These are phyloP conservation scores for Leccinum sublutescens DNA, from an alignment of 768 basidiomycete species.

Conservation along the genomic window DNA sequence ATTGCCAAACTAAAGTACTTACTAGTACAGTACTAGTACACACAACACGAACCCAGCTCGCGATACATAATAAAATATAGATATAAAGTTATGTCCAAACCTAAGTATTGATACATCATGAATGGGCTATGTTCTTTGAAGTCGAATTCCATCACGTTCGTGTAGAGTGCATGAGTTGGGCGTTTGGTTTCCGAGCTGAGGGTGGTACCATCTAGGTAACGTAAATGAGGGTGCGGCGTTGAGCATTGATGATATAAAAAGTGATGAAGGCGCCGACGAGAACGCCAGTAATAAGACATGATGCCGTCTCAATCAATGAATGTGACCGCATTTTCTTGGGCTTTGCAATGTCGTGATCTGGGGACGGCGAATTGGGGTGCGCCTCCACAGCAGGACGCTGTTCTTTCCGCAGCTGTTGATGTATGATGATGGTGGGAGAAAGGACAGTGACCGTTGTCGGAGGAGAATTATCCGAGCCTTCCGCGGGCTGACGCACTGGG, in stretches of 20 bases:
- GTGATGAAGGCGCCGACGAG: conserved; percentile 58
- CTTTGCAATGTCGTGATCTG: conserved; percentile 11
- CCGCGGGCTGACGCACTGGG: conserved; percentile 1
- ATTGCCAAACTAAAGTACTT: background rate
- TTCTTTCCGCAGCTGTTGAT: conserved; percentile 22
- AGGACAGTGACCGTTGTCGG: conserved; percentile 16
- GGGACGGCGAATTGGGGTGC: conserved; percentile 10
- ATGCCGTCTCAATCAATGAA: conserved; percentile 37
- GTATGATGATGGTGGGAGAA: conserved; percentile 29
- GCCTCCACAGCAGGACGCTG: conserved; percentile 12
- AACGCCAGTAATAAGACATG: conserved; percentile 56
- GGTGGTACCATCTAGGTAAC: conserved; percentile 25
- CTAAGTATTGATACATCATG: conserved; percentile 22
- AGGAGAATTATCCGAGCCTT: conserved; percentile 3
- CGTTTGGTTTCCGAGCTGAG: background rate
- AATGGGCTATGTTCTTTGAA: conserved; percentile 2
- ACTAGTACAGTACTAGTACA: background rate
- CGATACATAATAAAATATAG: conserved; percentile 24
- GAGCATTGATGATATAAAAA: conserved; percentile 47
- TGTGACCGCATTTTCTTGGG: conserved; percentile 19
- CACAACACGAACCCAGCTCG: conserved; percentile 12
- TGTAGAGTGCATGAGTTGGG: background rate
- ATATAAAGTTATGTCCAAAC: conserved; percentile 23
- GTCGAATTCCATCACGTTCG: background rate
- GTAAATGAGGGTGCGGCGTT: conserved; percentile 46